phyloP scores from a whole-genome alignment of 2,329 filamentous ascomycete genomes.

The Colletotrichum incanum region DNA sequence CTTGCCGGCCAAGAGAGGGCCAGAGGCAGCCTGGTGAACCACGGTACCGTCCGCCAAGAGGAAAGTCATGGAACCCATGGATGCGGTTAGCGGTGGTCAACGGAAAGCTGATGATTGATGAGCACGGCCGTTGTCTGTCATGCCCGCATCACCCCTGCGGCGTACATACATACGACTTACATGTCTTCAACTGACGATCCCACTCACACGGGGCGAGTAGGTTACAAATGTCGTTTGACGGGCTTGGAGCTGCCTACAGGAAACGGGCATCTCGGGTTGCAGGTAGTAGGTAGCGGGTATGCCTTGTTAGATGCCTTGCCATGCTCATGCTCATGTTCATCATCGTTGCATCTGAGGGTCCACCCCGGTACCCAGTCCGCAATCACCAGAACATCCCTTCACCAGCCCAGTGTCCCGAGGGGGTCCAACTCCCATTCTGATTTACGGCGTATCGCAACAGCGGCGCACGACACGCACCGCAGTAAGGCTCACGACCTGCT shows the following conservation, averaged over 20 bases:
- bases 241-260: background rate
- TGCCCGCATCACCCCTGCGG: slow-evolving; percentile 31
- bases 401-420: background rate
- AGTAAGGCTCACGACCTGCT: slow-evolving; percentile 9
- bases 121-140: slow-evolving; percentile 32
- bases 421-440: slow-evolving; percentile 10
- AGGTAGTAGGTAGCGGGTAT: slow-evolving; percentile 13
- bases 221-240: background rate
- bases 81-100: slow-evolving; percentile 4
- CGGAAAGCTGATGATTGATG: slow-evolving; percentile 5
- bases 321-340: slow-evolving; percentile 11
- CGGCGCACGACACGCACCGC: slow-evolving; percentile 31
- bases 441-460: slow-evolving; percentile 13
- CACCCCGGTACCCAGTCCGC: slow-evolving; percentile 22
- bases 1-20: slow-evolving; percentile 31
- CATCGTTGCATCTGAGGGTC: slow-evolving; percentile 36
- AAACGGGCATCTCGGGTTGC: slow-evolving; percentile 10
- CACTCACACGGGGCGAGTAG: background rate
- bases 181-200: slow-evolving; percentile 38
- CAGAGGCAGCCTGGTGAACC: slow-evolving; percentile 30
- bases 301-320: slow-evolving; percentile 35
- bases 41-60: background rate
- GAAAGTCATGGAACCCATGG: slow-evolving; percentile 12
- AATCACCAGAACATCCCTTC: background rate
- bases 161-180: slow-evolving; percentile 7